These are phyloP conservation scores for Paecilomyces dactylethromorphus DNA, from an alignment of 2,329 filamentous ascomycete species.

Conservation along the genomic window DNA sequence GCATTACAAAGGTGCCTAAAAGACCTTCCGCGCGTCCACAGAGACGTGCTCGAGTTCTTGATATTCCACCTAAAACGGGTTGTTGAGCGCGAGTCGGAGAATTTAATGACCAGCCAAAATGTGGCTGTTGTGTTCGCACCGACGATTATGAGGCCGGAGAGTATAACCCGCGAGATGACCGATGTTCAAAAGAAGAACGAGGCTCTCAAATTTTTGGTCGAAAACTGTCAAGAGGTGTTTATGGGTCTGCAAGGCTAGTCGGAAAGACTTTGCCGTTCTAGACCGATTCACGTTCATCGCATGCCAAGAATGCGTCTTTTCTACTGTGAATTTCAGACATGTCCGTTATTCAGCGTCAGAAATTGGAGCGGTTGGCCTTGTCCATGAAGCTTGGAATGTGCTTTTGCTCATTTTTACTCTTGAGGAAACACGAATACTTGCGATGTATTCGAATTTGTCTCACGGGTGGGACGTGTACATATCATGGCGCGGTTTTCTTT, in stretches of 20 bases:
- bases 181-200: slow-evolving; percentile 92
- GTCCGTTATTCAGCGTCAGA: slow-evolving; percentile 1
- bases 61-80: slow-evolving; percentile 90
- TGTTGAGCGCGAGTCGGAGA: slow-evolving; percentile 73
- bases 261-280: background rate
- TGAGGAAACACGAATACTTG: background rate
- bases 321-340: background rate
- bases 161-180: slow-evolving; percentile 87
- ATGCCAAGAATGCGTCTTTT: background rate
- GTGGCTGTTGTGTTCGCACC: slow-evolving; percentile 95
- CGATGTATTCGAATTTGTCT: background rate
- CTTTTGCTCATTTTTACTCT: background rate
- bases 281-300: background rate
- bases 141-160: slow-evolving; percentile 89
- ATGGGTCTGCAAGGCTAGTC: slow-evolving; percentile 29
- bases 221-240: slow-evolving; percentile 81
- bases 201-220: slow-evolving; percentile 86
- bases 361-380: slow-evolving; percentile 4
- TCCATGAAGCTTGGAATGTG: background rate
- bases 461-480: slow-evolving; percentile 14
- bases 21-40: slow-evolving; percentile 73
- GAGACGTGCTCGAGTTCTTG: slow-evolving; percentile 85
- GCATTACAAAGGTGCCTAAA: slow-evolving; percentile 69
- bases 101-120: slow-evolving; percentile 95
- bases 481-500: slow-evolving; percentile 13